Evolutionary conservation across 306 rosid species (phyloP).

Genomic region (Malus asiatica): DNA sequence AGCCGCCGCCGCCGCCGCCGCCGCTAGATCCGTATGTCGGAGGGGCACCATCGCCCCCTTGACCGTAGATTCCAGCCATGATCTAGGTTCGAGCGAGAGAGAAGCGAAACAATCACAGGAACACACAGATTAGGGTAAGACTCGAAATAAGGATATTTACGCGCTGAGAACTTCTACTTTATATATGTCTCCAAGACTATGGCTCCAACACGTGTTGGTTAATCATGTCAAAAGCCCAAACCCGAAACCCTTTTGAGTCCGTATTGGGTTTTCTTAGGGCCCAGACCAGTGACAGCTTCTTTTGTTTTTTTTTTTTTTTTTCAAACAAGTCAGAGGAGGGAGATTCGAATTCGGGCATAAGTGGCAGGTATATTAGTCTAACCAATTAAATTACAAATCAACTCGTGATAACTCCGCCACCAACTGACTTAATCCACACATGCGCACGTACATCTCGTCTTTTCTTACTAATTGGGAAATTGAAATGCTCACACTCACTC

Average conservation of each 20-base stretch:
- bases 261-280: neutral
- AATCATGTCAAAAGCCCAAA: neutral
- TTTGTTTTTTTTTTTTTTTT: neutral
- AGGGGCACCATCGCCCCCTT: constrained; percentile 67
- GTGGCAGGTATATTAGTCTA: too few relatives aligned
- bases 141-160: neutral
- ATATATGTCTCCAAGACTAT: neutral
- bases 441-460: neutral
- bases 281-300: neutral
- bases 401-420: neutral
- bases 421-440: neutral
- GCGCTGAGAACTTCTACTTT: neutral
- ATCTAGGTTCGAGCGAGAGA: constrained; percentile 27
- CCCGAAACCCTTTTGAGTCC: neutral
- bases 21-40: constrained; percentile 62
- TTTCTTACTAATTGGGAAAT: neutral
- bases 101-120: neutral
- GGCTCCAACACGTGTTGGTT: neutral
- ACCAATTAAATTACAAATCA: neutral
- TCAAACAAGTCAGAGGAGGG: neutral
- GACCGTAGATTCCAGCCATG: constrained; percentile 93
- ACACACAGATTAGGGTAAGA: constrained; percentile 17
- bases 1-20: constrained; percentile 46
- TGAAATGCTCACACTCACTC: neutral
- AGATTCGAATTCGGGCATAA: too few relatives aligned